Conservation (phyloP, 176 grass and related monocot species). For the Poa annua region DNA sequence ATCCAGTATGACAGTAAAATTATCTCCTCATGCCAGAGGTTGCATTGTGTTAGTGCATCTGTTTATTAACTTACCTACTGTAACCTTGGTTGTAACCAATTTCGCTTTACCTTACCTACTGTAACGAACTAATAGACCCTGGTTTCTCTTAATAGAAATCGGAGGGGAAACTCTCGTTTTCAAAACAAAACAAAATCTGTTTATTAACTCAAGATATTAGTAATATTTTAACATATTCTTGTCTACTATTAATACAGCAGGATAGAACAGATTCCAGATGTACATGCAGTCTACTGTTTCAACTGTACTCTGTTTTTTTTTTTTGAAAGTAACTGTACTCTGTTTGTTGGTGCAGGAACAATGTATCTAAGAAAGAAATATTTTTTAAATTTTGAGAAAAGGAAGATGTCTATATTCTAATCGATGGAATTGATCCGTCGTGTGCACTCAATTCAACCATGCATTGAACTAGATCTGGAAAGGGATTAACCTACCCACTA, state of each 20-base stretch:
- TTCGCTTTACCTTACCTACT: too few species aligned
- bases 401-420: conserved; percentile 30
- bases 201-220: conserved; percentile 15
- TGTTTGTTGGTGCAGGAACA: conserved; percentile 34
- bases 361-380: conserved; percentile 39
- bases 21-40: conserved; percentile 15
- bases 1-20: conserved; percentile 31
- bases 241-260: conserved; percentile 4
- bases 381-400: conserved; percentile 1
- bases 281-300: conserved; percentile 43
- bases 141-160: too few species aligned
- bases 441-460: conserved; percentile 41
- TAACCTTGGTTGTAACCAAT: too few species aligned
- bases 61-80: neutral
- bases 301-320: conserved; percentile 29
- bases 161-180: too few species aligned
- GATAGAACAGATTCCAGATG: conserved; percentile 32
- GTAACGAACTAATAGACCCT: too few species aligned
- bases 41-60: conserved; percentile 17
- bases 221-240: conserved; percentile 32
- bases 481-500: conserved; percentile 12
- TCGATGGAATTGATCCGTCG: conserved; percentile 47
- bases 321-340: conserved; percentile 14
- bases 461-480: conserved; percentile 5
- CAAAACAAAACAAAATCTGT: neutral